Base-by-base conservation (phyloP, 1,139 yeast species). In the Candida albicans region DNA sequence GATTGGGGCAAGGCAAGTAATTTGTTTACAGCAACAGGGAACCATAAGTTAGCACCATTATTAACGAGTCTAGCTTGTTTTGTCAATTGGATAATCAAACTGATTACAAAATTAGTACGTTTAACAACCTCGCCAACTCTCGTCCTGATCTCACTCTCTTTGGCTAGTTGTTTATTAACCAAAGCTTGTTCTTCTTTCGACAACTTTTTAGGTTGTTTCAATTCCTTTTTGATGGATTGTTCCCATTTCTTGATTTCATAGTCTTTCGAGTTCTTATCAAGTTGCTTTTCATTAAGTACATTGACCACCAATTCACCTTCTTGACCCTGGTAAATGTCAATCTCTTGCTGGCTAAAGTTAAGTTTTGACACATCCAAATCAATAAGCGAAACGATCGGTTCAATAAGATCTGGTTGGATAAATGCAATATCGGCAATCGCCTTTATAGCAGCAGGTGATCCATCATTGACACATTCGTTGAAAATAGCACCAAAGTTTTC, bases 221-320 rank as follows among this genome's bases (percentile, higher is more conserved):
- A 72, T 58, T 88, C 93, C 52, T 81, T 81, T 54, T 91, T 80
- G 38, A 93, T 77, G 41, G 79, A 78, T 55, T 85, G 91, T 61
- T 93, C 99, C 98, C 99, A 93, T 57, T 87, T 83, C 50, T 79
- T 73, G 12, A 90, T 87, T 54, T 87, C 96, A 58, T 87, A 88
- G 56, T 90, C 96, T 57, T 82, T 88, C 3, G 86, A 66, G 58
- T 87, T 87, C 56, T 86, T 87, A 47, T 70, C 71, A 26, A 62
- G 64, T 1, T 56, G 60, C 54, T 73, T 68, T 39, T 71, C 69
- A 26, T 57, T 60, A 41, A 87, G 66, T 2, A 87, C 82, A 55
- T 87, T 81, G 15, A 83, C 67, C 1, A 87, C 95, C 43, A 88
- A 64, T 45, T 77, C 81, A 8, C 91, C 95, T 41, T 83, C 91